Conservation (phyloP, 768 basidiomycete species). For the Calocybe cyanea region DNA sequence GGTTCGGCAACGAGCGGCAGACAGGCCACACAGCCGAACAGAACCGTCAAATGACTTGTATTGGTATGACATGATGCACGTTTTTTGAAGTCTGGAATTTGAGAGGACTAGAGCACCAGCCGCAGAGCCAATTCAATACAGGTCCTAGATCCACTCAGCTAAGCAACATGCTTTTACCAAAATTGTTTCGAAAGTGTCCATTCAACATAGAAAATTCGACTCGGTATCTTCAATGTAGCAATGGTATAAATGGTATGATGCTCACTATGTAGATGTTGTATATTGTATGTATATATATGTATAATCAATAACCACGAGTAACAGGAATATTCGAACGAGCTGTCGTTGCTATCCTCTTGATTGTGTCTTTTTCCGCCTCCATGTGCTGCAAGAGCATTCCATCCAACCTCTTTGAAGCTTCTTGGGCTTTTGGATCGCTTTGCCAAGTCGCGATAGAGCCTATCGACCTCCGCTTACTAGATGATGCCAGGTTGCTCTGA, state of each 20-base stretch:
- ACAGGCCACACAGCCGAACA: background rate
- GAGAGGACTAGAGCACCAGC: too few relatives aligned
- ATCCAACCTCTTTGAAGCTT: constrained; percentile 65
- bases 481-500: constrained; percentile 5
- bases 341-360: constrained; percentile 68
- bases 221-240: constrained; percentile 23
- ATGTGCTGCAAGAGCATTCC: constrained; percentile 81
- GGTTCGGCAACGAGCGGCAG: constrained; percentile 10
- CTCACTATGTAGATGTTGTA: background rate
- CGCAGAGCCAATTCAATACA: too few relatives aligned
- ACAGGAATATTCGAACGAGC: constrained; percentile 20
- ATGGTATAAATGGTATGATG: constrained; percentile 16
- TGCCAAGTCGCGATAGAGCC: constrained; percentile 30
- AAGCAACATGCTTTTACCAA: too few relatives aligned
- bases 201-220: too few relatives aligned
- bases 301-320: constrained; percentile 16
- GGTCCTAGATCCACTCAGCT: too few relatives aligned
- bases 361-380: constrained; percentile 75
- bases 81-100: too few relatives aligned
- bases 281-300: constrained; percentile 1
- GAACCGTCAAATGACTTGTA: background rate
- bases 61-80: too few relatives aligned
- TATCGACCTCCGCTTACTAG: constrained; percentile 25
- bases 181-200: too few relatives aligned
- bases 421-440: constrained; percentile 41